A percentile compares a stretch with the other conserved stretches of the same genome.
Evolutionary conservation across 345 rosid species (phyloP).

Genomic region (Eutrema heterophyllum): DNA sequence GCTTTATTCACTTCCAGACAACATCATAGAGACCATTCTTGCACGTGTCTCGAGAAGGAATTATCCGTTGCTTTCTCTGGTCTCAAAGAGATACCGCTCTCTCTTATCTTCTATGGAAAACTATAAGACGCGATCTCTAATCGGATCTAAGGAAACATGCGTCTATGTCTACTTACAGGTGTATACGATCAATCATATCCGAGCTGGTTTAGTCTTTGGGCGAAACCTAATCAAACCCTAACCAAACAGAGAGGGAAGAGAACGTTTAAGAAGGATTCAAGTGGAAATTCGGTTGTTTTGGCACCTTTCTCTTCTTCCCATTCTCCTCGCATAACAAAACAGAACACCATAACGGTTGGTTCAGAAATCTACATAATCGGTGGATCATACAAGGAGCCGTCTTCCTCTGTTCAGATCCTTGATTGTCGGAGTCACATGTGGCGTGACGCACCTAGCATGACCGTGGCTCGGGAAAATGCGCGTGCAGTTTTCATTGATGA

Average conservation of each 20-base stretch:
- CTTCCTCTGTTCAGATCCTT: background rate
- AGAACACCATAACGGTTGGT: conserved; percentile 41
- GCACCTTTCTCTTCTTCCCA: background rate
- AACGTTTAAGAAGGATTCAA: background rate
- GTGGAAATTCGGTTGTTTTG: conserved; percentile 23
- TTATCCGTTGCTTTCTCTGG: conserved; percentile 35
- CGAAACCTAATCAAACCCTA: conserved; percentile 5
- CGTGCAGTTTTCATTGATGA: background rate
- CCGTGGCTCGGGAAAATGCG: background rate
- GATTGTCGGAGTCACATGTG: background rate
- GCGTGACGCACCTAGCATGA: background rate
- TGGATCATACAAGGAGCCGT: background rate
- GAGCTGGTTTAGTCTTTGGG: background rate
- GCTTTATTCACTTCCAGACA: too few species aligned
- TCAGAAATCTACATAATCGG: conserved; percentile 31
- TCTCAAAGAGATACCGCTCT: conserved; percentile 48
- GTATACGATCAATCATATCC: background rate
- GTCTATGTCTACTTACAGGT: conserved; percentile 51
- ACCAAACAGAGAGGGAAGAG: background rate
- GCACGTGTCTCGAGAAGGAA: too few species aligned
- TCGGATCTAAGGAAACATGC: conserved; percentile 32
- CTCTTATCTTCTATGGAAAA: conserved; percentile 45
- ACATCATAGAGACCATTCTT: too few species aligned
- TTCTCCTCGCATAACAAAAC: background rate
- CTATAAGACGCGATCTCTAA: conserved; percentile 45